phyloP scores from a whole-genome alignment of 768 basidiomycete genomes.

The Tulasnella sp. region DNA sequence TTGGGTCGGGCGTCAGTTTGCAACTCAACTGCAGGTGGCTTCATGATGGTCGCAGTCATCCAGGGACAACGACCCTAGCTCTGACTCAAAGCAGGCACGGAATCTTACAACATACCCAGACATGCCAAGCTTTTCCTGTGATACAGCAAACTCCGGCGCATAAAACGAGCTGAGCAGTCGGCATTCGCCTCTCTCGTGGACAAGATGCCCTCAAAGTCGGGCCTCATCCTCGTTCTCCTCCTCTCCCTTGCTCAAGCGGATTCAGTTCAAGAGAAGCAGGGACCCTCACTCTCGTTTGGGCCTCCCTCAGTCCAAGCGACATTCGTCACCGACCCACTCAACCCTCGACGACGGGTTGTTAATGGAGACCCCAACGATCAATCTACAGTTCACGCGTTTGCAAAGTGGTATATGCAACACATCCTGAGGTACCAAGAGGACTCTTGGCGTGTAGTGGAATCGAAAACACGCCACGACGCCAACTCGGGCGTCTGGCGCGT shows the following conservation, averaged over 20 bases:
- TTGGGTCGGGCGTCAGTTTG: too few species aligned
- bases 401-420: slow-evolving; percentile 45
- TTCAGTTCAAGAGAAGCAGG: background rate
- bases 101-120: too few species aligned
- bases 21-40: too few species aligned
- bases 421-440: slow-evolving; percentile 32
- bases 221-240: background rate
- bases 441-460: slow-evolving; percentile 42
- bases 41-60: too few species aligned
- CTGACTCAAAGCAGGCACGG: too few species aligned
- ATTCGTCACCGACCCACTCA: slow-evolving; percentile 24
- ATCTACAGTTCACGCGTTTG: slow-evolving; percentile 47
- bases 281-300: slow-evolving; percentile 65
- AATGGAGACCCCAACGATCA: slow-evolving; percentile 20
- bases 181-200: too few species aligned
- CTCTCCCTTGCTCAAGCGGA: background rate
- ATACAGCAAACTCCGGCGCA: too few species aligned
- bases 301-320: slow-evolving; percentile 59
- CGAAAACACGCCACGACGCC: slow-evolving; percentile 70
- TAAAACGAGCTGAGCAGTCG: too few species aligned
- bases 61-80: too few species aligned
- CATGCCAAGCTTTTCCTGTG: too few species aligned
- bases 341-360: slow-evolving; percentile 26
- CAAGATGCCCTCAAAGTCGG: background rate
- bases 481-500: slow-evolving; percentile 78